Evolutionary conservation across 2,329 filamentous ascomycete species (phyloP), one percentile per base, ranked within the genome.

Genomic region (Laburnicola sp.): DNA sequence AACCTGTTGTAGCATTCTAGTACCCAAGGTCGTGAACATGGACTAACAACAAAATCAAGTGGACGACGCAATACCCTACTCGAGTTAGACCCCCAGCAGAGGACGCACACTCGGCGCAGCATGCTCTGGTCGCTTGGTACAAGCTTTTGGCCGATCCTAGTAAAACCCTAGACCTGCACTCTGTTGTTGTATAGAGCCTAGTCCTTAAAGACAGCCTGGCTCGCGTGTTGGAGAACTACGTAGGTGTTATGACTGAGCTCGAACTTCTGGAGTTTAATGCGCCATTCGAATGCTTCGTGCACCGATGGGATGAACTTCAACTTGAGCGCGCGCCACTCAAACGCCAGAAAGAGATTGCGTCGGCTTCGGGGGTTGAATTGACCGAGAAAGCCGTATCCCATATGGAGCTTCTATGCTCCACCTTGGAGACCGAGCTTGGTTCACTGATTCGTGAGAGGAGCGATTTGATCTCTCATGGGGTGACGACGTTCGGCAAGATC

Each of bases 1-100:
- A 16, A 16, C 16, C 16, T 16, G 16, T 16, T 16, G 16, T 16
- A 16, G 16, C 16, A 16, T 16, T 16, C 16, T 16, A 16, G 16
- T 16, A 16, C 16, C 16, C 16, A 16, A 16, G 16, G 16, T 16
- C 16, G 16, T 16, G 16, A 16, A 16, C 16, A 16, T 16, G 16
- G 16, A 16, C 16, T 16, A 16, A 16, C 16, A 16, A 16, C 16
- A 16, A 16, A 16, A 16, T 16, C 16, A 16, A 9, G 70, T 76
- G 45, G 16, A 75, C 75, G 0, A 74, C 72, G 2, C 74, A 76
- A 39, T 69, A 72, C 0, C 69, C 75, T 1, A 66, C 65, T 73
- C 50, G 73, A 73, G 46, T 65, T 67, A 2, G 73, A 66, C 0
- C 73, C 73, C 59, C 54, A 54, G 56, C 49, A 11, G 63, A 64